Conservation (phyloP, 1,284 basidiomycete species). For the Ganoderma lucidum region DNA sequence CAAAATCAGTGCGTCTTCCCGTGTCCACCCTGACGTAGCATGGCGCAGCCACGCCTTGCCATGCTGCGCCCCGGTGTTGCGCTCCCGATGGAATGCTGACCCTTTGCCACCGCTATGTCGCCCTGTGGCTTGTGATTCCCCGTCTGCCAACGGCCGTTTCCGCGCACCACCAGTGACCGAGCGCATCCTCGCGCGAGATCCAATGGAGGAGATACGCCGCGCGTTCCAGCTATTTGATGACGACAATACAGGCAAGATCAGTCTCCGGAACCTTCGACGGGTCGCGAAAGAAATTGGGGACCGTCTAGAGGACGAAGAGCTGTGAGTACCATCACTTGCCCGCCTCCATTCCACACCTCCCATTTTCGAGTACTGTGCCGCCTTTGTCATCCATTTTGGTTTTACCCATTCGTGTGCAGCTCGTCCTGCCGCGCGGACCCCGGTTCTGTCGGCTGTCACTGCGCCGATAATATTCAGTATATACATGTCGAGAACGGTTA, state of each 20-base stretch:
- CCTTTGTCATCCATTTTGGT: background rate
- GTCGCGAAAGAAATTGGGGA: conserved; percentile 99
- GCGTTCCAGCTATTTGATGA: conserved; percentile 98
- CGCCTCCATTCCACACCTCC: conserved; percentile 6
- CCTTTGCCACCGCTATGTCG: background rate
- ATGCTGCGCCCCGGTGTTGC: background rate
- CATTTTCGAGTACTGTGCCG: conserved; percentile 4
- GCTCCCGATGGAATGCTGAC: conserved; percentile 6
- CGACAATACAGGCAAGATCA: conserved; percentile 95
- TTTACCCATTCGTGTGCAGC: background rate
- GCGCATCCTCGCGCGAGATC: conserved; percentile 91
- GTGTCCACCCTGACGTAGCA: conserved; percentile 13
- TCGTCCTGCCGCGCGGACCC: conserved; percentile 2
- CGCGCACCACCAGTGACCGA: conserved; percentile 81
- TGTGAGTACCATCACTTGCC: conserved; percentile 64
- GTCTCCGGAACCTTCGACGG: conserved; percentile 87
- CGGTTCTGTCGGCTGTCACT: conserved; percentile 2
- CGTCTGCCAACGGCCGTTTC: conserved; percentile 21
- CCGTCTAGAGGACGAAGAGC: conserved; percentile 93
- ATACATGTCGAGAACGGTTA: background rate
- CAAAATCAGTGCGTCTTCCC: conserved; percentile 85
- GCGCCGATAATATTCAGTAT: background rate
- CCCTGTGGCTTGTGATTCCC: background rate
- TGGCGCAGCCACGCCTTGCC: background rate
- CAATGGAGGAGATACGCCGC: conserved; percentile 94